Evolutionary conservation across 495 filamentous ascomycete genomes (phyloP), one percentile per base, ranked within the genome.

Genomic region (Talaromyces borbonicus): DNA sequence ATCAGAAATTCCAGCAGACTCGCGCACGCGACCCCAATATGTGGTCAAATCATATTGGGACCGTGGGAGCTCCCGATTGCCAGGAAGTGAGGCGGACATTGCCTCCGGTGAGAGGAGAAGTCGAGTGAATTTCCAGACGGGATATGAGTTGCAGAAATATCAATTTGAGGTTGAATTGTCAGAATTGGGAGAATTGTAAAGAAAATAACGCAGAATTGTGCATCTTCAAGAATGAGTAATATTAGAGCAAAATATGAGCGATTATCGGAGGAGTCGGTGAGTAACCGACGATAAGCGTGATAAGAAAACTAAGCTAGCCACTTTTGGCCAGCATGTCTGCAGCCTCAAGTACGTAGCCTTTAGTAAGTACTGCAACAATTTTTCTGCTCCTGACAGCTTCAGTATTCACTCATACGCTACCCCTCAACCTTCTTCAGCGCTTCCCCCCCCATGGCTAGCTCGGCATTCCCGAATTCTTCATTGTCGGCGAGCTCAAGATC

Each of bases 21-120:
- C 92, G 58, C 78, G 77, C 51, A 98, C 93, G 11, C 92, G 83
- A 35, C 92, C 92, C 87, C 85, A 90, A 67, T 98, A 98, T 43
- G 88, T 95, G 54, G 64, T 78, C 56, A 97, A 73, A 59, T 98
- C 83, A 71, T 95, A 90, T 61, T 87, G 89, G 15, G 92, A 97
- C 40, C 78, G 74, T 47, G 92, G 92, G 22, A 93, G 75, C 54
- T 92, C 85, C 55, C 90, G 81, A 47, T 66, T 79, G 48, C 92
- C 92, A 33, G 90, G 88, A 5, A 96, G 72, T 30, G 92, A 94
- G 50, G 87, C 72, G 19, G 92, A 95, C 92, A 98, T 98, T 32
- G 7, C 43, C 30, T 32, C 19, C 12, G n/a, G n/a, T n/a, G n/a
- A n/a, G n/a, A n/a, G n/a, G n/a, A n/a, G n/a, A n/a, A n/a, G n/a